Conservation (phyloP, 1,284 basidiomycete species). For the Naganishia albida region DNA sequence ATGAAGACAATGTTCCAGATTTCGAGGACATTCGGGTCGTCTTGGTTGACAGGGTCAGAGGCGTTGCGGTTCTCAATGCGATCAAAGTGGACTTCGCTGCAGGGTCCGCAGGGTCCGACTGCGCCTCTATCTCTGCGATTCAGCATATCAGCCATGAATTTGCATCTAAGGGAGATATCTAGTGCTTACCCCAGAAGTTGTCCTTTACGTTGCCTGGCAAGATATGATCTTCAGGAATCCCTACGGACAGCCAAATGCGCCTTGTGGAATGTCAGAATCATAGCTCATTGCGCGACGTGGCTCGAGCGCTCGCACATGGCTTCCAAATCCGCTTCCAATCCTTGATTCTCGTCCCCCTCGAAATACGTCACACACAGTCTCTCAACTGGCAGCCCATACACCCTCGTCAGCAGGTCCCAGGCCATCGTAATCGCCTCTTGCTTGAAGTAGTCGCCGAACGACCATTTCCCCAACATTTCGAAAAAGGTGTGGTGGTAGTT, state of each 20-base stretch:
- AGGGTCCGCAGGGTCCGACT: slow-evolving; percentile 97
- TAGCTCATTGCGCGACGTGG: background rate
- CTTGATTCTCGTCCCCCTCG: slow-evolving; percentile 82
- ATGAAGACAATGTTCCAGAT: slow-evolving; percentile 99
- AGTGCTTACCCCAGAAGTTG: slow-evolving; percentile 92
- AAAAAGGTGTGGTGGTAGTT: slow-evolving; percentile 84
- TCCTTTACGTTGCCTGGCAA: slow-evolving; percentile 93
- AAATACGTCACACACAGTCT: slow-evolving; percentile 97
- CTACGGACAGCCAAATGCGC: slow-evolving; percentile 81
- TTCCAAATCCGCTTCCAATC: slow-evolving; percentile 84
- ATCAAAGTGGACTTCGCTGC: slow-evolving; percentile 96
- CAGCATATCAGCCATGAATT: slow-evolving; percentile 8
- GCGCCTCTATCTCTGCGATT: slow-evolving; percentile 88
- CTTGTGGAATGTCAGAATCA: slow-evolving; percentile 41
- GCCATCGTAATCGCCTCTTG: slow-evolving; percentile 89
- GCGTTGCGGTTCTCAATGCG: slow-evolving; percentile 93
- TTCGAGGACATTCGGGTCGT: slow-evolving; percentile 94
- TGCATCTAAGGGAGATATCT: background rate
- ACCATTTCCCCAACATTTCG: slow-evolving; percentile 99
- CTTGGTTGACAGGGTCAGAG: slow-evolving; percentile 85
- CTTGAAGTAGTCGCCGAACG: slow-evolving; percentile 99
- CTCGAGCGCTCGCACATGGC: slow-evolving; percentile 58
- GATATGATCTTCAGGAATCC: slow-evolving; percentile 85
- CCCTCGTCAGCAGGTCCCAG: slow-evolving; percentile 84
- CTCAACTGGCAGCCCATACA: slow-evolving; percentile 85